Evolutionary conservation across 805 yeast species (phyloP).

Genomic region (Pichia manshurica): DNA sequence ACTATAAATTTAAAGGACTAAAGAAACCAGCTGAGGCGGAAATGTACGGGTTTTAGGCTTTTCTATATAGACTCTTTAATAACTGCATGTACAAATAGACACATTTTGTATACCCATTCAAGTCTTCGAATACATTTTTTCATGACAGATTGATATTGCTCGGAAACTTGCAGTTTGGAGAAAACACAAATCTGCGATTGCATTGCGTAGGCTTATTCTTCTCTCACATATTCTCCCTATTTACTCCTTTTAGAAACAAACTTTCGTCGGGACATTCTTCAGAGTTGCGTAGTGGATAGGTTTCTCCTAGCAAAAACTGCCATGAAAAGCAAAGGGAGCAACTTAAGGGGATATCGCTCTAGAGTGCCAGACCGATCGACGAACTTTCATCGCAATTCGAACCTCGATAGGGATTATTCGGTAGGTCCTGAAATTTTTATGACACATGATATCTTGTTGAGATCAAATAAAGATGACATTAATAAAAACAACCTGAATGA

Average conservation of each 20-base stretch:
- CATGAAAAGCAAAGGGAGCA: background rate
- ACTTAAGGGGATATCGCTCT: background rate
- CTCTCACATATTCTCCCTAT: no score
- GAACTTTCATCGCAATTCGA: background rate
- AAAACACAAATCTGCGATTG: no score
- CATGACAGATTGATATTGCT: no score
- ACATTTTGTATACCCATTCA: background rate
- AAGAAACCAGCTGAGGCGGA: constrained; percentile 65
- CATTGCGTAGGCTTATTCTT: no score
- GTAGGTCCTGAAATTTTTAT: background rate
- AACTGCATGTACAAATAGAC: background rate
- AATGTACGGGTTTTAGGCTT: constrained; percentile 28
- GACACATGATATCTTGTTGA: background rate
- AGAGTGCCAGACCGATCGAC: background rate
- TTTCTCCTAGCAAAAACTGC: background rate
- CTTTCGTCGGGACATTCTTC: no score
- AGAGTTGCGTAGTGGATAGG: no score
- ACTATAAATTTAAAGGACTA: constrained; percentile 46
- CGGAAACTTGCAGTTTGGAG: no score
- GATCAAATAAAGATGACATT: background rate
- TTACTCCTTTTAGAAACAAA: no score
- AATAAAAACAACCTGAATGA: background rate
- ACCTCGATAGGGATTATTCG: background rate
- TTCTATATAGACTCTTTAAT: constrained; percentile 16
- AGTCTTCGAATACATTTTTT: no score